A percentile compares a stretch with the other conserved stretches of the same genome.
phyloP scores from a whole-genome alignment of 345 rosid species.

The Durio zibethinus region DNA sequence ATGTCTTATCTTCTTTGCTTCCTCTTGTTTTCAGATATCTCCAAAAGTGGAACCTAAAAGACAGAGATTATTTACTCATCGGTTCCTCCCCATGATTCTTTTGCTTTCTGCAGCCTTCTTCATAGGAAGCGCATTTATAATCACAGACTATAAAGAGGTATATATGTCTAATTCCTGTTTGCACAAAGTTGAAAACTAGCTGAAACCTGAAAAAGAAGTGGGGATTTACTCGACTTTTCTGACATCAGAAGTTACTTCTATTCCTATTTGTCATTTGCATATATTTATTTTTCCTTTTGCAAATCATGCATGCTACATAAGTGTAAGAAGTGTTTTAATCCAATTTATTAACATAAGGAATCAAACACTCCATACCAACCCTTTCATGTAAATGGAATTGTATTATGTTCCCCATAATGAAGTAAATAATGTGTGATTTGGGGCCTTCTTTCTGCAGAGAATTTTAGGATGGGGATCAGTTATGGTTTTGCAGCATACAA shows the following conservation, averaged over 20 bases:
- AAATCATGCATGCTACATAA: not conserved
- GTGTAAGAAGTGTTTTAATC: not conserved
- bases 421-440: slow-evolving; percentile 1
- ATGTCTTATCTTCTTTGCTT: not conserved
- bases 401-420: not conserved
- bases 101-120: slow-evolving; percentile 45
- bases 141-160: slow-evolving; percentile 46
- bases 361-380: not conserved
- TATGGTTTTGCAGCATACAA: slow-evolving; percentile 25
- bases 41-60: slow-evolving; percentile 32
- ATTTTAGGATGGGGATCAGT: slow-evolving; percentile 31
- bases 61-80: slow-evolving; percentile 30
- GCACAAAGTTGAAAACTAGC: not conserved
- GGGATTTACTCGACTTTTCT: not conserved
- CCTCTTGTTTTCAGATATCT: slow-evolving; percentile 29
- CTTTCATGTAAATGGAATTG: not conserved
- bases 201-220: not conserved
- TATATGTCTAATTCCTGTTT: not conserved
- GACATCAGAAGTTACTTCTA: not conserved
- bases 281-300: not conserved
- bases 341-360: not conserved
- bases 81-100: slow-evolving; percentile 32
- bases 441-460: slow-evolving; percentile 29
- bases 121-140: slow-evolving; percentile 41
- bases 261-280: not conserved